Evolutionary conservation across 768 basidiomycete genomes (phyloP).

Genomic region (Cubamyces lactineus): DNA sequence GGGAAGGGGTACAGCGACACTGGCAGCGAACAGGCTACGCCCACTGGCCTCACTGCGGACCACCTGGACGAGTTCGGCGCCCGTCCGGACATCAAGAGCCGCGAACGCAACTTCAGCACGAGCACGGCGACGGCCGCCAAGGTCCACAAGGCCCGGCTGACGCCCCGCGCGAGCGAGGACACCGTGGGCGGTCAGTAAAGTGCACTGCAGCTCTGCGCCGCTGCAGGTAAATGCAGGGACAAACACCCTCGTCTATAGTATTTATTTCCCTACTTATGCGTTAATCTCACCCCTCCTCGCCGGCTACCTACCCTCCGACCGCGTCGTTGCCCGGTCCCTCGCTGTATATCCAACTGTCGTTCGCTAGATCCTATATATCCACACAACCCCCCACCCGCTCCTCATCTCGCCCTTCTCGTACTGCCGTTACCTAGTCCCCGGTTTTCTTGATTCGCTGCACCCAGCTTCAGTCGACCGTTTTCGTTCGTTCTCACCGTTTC

Average conservation of each 20-base stretch:
- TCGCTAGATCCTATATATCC: not conserved
- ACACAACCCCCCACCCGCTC: too few relatives aligned
- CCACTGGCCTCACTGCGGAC: slow-evolving; percentile 27
- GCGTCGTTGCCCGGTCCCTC: not conserved
- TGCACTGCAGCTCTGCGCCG: not conserved
- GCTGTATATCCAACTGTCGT: slow-evolving; percentile 8
- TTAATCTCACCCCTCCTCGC: slow-evolving; percentile 10
- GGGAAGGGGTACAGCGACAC: slow-evolving; percentile 15
- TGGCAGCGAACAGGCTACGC: slow-evolving; percentile 31
- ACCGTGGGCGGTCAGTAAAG: slow-evolving; percentile 34
- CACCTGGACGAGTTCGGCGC: slow-evolving; percentile 38
- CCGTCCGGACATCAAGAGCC: slow-evolving; percentile 30
- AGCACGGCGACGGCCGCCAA: slow-evolving; percentile 52
- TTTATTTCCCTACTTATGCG: slow-evolving; percentile 28
- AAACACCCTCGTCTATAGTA: slow-evolving; percentile 18
- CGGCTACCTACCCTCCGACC: slow-evolving; percentile 9
- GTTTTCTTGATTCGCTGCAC: slow-evolving; percentile 8
- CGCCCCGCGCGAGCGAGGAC: slow-evolving; percentile 42
- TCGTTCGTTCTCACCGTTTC: slow-evolving; percentile 12
- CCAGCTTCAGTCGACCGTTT: slow-evolving; percentile 8
- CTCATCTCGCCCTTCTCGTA: not conserved
- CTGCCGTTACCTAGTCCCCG: slow-evolving; percentile 1
- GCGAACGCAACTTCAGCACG: slow-evolving; percentile 60
- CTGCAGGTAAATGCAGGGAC: slow-evolving; percentile 26
- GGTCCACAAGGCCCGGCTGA: slow-evolving; percentile 35